These are phyloP conservation scores for Xylaria sp. DNA, from an alignment of 2,329 filamentous ascomycete genomes.

Conservation along the genomic window DNA sequence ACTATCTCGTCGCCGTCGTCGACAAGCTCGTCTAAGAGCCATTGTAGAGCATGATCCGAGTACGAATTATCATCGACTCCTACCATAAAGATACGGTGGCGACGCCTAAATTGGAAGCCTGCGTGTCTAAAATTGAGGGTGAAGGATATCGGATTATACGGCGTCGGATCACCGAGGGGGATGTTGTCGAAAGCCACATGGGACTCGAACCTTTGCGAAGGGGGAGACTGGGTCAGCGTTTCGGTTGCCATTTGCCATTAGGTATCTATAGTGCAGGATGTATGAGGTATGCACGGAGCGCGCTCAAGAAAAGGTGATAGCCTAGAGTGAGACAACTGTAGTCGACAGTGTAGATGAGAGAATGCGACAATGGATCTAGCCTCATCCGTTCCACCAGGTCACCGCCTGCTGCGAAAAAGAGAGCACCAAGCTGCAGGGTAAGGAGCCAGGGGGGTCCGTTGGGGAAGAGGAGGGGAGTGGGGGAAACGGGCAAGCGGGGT, in stretches of 20 bases:
- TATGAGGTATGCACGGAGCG: conserved; percentile 19
- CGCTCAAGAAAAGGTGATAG: conserved; percentile 25
- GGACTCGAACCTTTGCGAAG: conserved; percentile 63
- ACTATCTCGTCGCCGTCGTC: conserved; percentile 95
- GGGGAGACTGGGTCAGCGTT: conserved; percentile 50
- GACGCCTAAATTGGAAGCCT: conserved; percentile 82
- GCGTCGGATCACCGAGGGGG: conserved; percentile 66
- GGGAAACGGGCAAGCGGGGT: conserved; percentile 35
- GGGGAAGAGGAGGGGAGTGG: conserved; percentile 28
- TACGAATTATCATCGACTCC: conserved; percentile 92
- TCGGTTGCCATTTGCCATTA: conserved; percentile 52
- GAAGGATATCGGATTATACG: conserved; percentile 73
- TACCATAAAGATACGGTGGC: conserved; percentile 89
- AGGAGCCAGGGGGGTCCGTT: conserved; percentile 5
- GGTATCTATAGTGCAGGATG: conserved; percentile 12
- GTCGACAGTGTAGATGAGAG: conserved; percentile 13
- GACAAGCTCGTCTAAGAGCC: conserved; percentile 90
- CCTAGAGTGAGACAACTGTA: conserved; percentile 14
- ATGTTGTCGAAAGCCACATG: conserved; percentile 73
- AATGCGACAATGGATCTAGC: conserved; percentile 22
- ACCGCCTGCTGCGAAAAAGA: conserved; percentile 20
- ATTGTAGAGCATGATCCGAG: conserved; percentile 91
- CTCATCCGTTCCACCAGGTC: conserved; percentile 25
- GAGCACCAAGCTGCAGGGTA: conserved; percentile 7
- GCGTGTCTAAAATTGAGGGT: conserved; percentile 88